These are phyloP conservation scores for Ogataea ramenticola DNA, from an alignment of 805 yeast genomes.

Conservation along the genomic window DNA sequence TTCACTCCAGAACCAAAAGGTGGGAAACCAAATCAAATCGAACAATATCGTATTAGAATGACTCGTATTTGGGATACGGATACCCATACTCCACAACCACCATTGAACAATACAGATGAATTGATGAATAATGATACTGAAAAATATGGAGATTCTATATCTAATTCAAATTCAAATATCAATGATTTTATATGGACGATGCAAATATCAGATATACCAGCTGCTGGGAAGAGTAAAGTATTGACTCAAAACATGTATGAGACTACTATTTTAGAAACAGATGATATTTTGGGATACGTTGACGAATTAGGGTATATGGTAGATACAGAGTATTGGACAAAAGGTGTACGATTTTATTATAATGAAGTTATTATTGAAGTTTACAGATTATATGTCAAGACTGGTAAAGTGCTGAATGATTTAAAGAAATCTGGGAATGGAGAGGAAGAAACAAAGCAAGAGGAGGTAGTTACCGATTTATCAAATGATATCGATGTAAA, in stretches of 20 bases:
- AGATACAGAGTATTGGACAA: constrained; percentile 52
- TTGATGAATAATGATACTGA: background rate
- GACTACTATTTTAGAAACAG: constrained; percentile 42
- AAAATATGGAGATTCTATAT: constrained; percentile 10
- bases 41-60: constrained; percentile 45
- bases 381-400: constrained; percentile 37
- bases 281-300: constrained; percentile 38
- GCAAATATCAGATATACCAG: constrained; percentile 65
- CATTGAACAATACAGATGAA: too few species aligned
- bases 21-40: constrained; percentile 51
- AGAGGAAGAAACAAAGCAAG: background rate
- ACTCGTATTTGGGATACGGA: constrained; percentile 43
- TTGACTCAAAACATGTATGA: constrained; percentile 64
- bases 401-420: constrained; percentile 9
- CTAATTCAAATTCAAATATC: constrained; percentile 7
- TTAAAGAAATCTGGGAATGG: background rate
- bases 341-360: constrained; percentile 56
- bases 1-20: constrained; percentile 48
- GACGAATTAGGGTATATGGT: constrained; percentile 66
- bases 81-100: too few species aligned
- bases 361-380: constrained; percentile 56
- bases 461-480: too few species aligned
- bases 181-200: constrained; percentile 47
- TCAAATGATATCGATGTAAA: background rate
- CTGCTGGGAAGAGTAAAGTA: constrained; percentile 61